These are phyloP conservation scores for Fusarium protoensiforme DNA, from an alignment of 2,329 filamentous ascomycete species.

Conservation along the genomic window DNA sequence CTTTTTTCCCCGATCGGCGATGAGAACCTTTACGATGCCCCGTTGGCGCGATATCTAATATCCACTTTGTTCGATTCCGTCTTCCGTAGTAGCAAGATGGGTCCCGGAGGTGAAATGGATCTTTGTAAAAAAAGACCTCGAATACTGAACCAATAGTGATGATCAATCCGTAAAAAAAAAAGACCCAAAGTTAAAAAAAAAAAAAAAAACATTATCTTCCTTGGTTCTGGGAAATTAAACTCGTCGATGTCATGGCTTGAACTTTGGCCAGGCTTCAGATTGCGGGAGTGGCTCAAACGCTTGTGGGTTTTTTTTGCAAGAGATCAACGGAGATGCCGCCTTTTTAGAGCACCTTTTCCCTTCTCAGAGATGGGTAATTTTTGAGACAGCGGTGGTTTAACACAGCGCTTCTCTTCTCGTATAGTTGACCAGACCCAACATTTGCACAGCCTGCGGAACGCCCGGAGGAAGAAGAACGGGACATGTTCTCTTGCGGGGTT, in stretches of 20 bases:
- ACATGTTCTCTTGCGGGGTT: neutral
- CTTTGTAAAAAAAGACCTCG: neutral
- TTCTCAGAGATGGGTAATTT: neutral
- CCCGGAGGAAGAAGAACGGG: neutral
- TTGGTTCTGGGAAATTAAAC: neutral
- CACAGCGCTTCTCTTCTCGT: conserved; percentile 40
- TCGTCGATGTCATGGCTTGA: neutral
- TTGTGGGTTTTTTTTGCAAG: neutral
- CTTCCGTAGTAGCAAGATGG: neutral
- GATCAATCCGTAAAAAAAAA: neutral
- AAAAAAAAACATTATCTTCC: neutral
- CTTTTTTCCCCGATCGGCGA: neutral
- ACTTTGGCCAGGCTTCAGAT: neutral
- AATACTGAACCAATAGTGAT: neutral
- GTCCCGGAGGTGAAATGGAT: neutral
- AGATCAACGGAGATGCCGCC: conserved; percentile 3
- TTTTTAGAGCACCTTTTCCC: neutral
- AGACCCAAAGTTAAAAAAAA: neutral
- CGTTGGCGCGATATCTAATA: neutral
- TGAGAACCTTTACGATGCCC: neutral
- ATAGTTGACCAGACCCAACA: neutral
- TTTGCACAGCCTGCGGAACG: neutral
- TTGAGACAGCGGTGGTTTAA: conserved; percentile 49
- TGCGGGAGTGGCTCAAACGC: conserved; percentile 8
- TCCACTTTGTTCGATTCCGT: neutral